A percentile compares a stretch with the other conserved stretches of the same genome.
phyloP scores from a whole-genome alignment of 179 eudicot genomes.

The Drosera spatulata region DNA sequence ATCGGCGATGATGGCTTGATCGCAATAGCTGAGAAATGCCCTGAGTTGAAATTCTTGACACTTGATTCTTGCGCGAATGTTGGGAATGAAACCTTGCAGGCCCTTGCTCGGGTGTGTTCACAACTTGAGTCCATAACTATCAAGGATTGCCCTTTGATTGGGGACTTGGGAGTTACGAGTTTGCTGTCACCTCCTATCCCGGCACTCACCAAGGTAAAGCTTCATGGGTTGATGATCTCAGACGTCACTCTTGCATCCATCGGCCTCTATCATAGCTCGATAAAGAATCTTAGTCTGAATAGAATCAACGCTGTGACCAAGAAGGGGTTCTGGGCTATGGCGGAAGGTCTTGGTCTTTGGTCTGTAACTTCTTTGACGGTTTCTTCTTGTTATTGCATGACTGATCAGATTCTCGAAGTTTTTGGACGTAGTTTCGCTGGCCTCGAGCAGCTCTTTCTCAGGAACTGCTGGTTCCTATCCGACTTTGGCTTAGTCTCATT shows the following conservation, averaged over 20 bases:
- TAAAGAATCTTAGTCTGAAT: slow-evolving; percentile 37
- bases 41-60: slow-evolving; percentile 41
- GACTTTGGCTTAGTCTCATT: slow-evolving; percentile 49
- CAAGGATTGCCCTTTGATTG: slow-evolving; percentile 62
- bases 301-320: slow-evolving; percentile 52
- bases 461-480: slow-evolving; percentile 43
- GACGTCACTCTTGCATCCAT: slow-evolving; percentile 71
- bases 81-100: slow-evolving; percentile 49
- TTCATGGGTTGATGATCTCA: slow-evolving; percentile 46
- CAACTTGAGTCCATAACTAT: slow-evolving; percentile 48
- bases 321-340: slow-evolving; percentile 87
- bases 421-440: slow-evolving; percentile 51
- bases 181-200: slow-evolving; percentile 26
- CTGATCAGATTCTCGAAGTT: slow-evolving; percentile 58
- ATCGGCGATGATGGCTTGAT: slow-evolving; percentile 53
- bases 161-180: slow-evolving; percentile 63
- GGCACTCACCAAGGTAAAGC: slow-evolving; percentile 21
- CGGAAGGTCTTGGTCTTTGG: slow-evolving; percentile 47
- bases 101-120: slow-evolving; percentile 48
- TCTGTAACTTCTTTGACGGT: slow-evolving; percentile 37
- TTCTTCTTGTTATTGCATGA: slow-evolving; percentile 48
- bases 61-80: slow-evolving; percentile 61
- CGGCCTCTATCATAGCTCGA: slow-evolving; percentile 61
- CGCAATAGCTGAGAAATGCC: slow-evolving; percentile 55
- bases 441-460: slow-evolving; percentile 44